These are phyloP conservation scores for Lasiosphaeria ovina DNA, from an alignment of 495 filamentous ascomycete species.

Conservation along the genomic window DNA sequence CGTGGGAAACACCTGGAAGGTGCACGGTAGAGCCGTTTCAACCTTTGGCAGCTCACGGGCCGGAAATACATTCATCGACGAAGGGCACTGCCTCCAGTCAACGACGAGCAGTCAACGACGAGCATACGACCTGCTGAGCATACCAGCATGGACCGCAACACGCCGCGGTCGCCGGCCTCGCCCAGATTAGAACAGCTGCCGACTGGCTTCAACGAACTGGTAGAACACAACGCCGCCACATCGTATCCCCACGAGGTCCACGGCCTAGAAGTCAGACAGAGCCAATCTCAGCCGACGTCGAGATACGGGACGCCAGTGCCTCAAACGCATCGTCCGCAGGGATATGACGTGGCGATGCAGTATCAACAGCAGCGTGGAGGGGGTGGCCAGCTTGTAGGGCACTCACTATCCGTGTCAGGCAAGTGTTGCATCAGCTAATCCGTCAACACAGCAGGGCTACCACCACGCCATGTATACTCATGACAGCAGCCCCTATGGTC, in stretches of 20 bases:
- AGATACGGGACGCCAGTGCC: constrained; percentile 42
- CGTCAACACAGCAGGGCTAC: constrained; percentile 29
- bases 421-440: constrained; percentile 14
- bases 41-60: too few species aligned
- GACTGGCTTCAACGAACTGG: constrained; percentile 46
- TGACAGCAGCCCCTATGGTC: constrained; percentile 32
- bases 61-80: too few species aligned
- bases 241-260: constrained; percentile 28
- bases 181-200: constrained; percentile 40
- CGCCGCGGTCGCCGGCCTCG: constrained; percentile 42
- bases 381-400: constrained; percentile 22
- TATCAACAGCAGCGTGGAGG: constrained; percentile 31
- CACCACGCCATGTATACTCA: constrained; percentile 37
- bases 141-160: constrained; percentile 32
- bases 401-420: background rate
- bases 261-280: constrained; percentile 26
- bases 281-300: constrained; percentile 41
- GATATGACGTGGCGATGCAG: constrained; percentile 14
- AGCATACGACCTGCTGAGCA: too few species aligned
- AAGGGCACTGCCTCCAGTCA: too few species aligned
- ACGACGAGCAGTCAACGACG: too few species aligned
- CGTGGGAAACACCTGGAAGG: too few species aligned
- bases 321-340: constrained; percentile 24
- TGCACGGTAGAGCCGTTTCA: too few species aligned
- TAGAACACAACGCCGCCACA: constrained; percentile 48